These are phyloP conservation scores for Byssochlamys sp. DNA, from an alignment of 2,329 filamentous ascomycete species.

Conservation along the genomic window DNA sequence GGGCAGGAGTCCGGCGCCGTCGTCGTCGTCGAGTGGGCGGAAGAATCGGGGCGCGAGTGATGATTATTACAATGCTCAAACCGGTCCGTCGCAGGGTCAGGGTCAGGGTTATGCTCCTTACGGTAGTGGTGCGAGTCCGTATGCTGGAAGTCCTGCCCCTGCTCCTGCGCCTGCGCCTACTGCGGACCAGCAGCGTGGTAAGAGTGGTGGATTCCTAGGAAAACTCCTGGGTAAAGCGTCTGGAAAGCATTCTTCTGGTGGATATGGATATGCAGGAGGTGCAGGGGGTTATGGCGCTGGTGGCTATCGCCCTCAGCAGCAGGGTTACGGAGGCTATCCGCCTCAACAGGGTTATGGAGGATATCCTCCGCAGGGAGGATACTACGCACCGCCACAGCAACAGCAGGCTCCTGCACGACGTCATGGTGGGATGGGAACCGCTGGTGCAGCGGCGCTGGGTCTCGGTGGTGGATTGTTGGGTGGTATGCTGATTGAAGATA, in stretches of 20 bases:
- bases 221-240: constrained; percentile 6
- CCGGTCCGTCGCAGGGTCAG: constrained; percentile 5
- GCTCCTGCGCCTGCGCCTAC: not conserved
- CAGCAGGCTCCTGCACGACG: constrained; percentile 20
- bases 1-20: constrained; percentile 9
- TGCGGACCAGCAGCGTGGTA: constrained; percentile 1
- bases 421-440: constrained; percentile 53
- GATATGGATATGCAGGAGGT: not conserved
- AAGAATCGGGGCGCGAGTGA: constrained; percentile 31
- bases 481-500: constrained; percentile 61
- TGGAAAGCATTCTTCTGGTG: not conserved
- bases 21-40: constrained; percentile 1
- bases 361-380: constrained; percentile 1
- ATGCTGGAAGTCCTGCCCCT: not conserved
- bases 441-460: constrained; percentile 66
- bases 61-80: constrained; percentile 36
- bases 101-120: constrained; percentile 6
- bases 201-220: constrained; percentile 7
- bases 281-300: constrained; percentile 1
- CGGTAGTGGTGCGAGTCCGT: not conserved
- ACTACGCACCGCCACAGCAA: constrained; percentile 21
- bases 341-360: not conserved
- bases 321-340: constrained; percentile 14
- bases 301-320: constrained; percentile 6
- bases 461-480: constrained; percentile 72